Conservation (phyloP, 2,329 filamentous ascomycete species). For the Aspergillus pseudoglaucus region DNA sequence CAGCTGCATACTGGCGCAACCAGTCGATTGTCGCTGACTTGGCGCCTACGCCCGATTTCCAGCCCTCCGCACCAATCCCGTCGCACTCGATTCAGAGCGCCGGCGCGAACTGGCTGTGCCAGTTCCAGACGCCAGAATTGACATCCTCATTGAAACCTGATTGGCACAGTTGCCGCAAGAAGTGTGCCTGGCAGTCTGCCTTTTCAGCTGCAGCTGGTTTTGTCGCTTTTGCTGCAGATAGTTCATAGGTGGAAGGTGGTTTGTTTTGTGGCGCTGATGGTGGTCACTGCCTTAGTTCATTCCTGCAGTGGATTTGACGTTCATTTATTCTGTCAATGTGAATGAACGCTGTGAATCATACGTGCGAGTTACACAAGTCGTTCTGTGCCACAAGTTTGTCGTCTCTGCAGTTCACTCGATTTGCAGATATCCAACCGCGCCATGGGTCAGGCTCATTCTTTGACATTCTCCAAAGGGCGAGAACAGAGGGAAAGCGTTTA, state of each 20-base stretch:
- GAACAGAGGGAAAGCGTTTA: neutral
- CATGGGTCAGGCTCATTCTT: constrained; percentile 2
- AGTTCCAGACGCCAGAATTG: constrained; percentile 1
- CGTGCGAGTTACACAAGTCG: neutral
- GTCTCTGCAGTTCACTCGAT: neutral
- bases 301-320: neutral
- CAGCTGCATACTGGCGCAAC: constrained; percentile 6
- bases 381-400: neutral
- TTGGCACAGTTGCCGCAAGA: constrained; percentile 6
- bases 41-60: constrained; percentile 12
- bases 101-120: neutral
- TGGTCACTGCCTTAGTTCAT: neutral
- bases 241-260: constrained; percentile 15
- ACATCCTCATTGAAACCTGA: neutral
- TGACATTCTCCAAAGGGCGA: no score
- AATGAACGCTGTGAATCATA: neutral
- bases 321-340: neutral
- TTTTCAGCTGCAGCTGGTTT: constrained; percentile 4
- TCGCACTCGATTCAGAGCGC: constrained; percentile 8
- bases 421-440: constrained; percentile 24
- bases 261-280: constrained; percentile 5
- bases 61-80: constrained; percentile 12
- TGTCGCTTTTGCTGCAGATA: constrained; percentile 2
- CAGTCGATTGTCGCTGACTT: constrained; percentile 18
- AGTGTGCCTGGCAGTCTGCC: constrained; percentile 6